Evolutionary conservation across 176 grass and related monocot genomes (phyloP), one percentile per base, ranked within the genome.

Genomic region (Urochloa ruziziensis): DNA sequence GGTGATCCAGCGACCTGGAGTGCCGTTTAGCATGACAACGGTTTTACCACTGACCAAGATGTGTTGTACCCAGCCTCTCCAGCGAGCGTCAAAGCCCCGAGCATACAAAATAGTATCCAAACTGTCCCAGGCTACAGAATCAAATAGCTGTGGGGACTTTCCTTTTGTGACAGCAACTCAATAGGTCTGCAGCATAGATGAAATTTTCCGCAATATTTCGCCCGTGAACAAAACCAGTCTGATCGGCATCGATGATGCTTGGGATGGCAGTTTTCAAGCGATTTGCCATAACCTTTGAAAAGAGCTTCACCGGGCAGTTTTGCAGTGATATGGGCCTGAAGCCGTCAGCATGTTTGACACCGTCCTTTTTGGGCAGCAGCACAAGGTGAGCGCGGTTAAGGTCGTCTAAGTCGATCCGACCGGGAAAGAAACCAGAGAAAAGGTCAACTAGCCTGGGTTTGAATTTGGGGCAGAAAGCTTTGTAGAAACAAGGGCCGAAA

Each of bases 61-160:
- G 1, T 1, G 0, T 3, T 25, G 15, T 0, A 62, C 59, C 61
- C 61, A 63, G 0, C 4, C 0, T 2, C 61, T 0, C 61, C 61
- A 34, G 0, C 4, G 13, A 0, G 1, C 0, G 4, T 63, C 61
- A 2, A 63, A 63, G 3, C 61, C 61, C 0, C 29, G 3, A 2
- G 29, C 12, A 1, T 0, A 1, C 0, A 63, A 13, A 12, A 63
- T 63, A 4, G 0, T 2, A 3, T 18, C 29, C 0, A 63, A 1
- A 15, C 61, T 63, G 1, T 5, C 14, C 61, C 29, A 63, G 1
- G 14, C 2, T 0, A 63, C 48, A 5, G 30, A 64, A 4, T 64
- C 62, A 35, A 62, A 62, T 30, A 5, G 15, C 30, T 1, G 61
- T 18, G 1, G 61, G 13, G 0, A 0, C 1, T 2, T 18, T 16